Conservation (phyloP, 768 basidiomycete species). For the Lactarius deliciosus region DNA sequence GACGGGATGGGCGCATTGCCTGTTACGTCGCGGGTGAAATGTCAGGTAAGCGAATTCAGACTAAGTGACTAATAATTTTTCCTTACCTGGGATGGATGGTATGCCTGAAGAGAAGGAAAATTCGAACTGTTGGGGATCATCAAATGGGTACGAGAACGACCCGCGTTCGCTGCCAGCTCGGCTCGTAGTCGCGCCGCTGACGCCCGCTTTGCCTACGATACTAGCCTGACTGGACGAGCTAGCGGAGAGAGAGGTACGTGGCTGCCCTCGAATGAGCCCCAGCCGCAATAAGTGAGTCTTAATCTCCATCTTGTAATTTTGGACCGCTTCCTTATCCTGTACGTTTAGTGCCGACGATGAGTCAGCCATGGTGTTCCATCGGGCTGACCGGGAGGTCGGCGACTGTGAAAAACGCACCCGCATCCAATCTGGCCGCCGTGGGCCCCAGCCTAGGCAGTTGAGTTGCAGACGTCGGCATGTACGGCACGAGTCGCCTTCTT, state of each 20-base stretch:
- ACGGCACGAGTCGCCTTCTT: conserved; percentile 69
- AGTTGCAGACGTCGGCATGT: conserved; percentile 81
- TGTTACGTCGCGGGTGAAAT: not conserved
- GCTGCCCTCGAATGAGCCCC: conserved; percentile 81
- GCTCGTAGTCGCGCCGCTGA: conserved; percentile 1
- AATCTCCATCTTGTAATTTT: conserved; percentile 80
- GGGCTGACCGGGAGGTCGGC: not conserved
- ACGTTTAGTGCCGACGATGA: conserved; percentile 25
- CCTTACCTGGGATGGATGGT: conserved; percentile 24
- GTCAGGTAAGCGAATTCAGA: conserved; percentile 18
- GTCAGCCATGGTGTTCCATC: conserved; percentile 16
- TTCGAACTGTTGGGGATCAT: conserved; percentile 20
- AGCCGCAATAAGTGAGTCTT: conserved; percentile 76
- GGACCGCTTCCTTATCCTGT: conserved; percentile 81
- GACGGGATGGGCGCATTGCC: conserved; percentile 19
- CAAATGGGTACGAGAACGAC: conserved; percentile 20
- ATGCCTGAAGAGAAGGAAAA: conserved; percentile 27
- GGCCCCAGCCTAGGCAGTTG: conserved; percentile 82
- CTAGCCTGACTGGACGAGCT: conserved; percentile 36
- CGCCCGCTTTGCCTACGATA: conserved; percentile 10
- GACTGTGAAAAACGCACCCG: conserved; percentile 48
- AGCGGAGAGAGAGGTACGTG: conserved; percentile 53
- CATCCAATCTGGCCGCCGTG: conserved; percentile 88
- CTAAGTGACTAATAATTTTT: not conserved
- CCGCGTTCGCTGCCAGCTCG: conserved; percentile 20